phyloP scores from a whole-genome alignment of 306 rosid genomes.

The Trifolium dubium region DNA sequence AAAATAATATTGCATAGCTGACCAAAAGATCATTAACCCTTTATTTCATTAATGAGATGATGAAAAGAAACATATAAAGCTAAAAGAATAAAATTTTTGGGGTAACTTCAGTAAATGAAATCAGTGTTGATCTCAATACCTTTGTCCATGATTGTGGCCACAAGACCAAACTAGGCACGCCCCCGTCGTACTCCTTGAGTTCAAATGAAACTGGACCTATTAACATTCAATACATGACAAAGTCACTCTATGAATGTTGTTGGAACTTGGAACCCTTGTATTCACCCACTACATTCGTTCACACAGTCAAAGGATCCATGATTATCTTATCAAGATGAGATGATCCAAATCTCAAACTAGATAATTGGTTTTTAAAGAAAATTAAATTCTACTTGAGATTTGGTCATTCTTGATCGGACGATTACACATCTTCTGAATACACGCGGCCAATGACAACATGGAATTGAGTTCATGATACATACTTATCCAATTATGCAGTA shows the following conservation, averaged over 20 bases:
- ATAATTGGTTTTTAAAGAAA: no score
- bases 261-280: no score
- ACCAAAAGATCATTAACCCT: background rate
- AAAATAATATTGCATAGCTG: conserved; percentile 61
- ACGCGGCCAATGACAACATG: no score
- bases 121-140: conserved; percentile 38
- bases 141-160: conserved; percentile 73
- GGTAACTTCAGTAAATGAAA: background rate
- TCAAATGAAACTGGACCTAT: conserved; percentile 61
- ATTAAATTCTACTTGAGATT: no score
- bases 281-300: no score
- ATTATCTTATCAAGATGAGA: no score
- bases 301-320: no score
- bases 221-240: conserved; percentile 7
- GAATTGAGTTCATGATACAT: no score
- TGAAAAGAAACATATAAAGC: background rate
- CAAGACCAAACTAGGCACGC: conserved; percentile 51
- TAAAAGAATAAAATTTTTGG: background rate
- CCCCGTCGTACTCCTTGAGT: conserved; percentile 49
- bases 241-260: background rate
- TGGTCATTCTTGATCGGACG: no score
- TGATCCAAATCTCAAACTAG: no score
- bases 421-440: no score
- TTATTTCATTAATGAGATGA: background rate
- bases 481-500: no score